These are phyloP conservation scores for Umbelopsis sp. DNA, from an alignment of 192 early-diverging fungal genomes.

Conservation along the genomic window DNA sequence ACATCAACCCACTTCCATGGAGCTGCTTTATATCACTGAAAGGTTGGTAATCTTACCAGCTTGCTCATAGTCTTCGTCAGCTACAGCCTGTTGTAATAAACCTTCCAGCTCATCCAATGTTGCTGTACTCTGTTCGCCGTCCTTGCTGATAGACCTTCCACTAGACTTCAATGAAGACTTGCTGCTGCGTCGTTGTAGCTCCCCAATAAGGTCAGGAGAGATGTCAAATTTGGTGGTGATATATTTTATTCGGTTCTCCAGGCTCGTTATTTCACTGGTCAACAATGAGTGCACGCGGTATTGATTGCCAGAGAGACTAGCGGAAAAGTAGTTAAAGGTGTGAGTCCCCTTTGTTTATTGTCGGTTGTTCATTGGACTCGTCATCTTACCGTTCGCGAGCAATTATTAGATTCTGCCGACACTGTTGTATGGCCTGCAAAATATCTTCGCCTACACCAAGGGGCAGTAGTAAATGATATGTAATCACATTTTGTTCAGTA, in stretches of 20 bases:
- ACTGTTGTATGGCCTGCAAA: slow-evolving; percentile 7
- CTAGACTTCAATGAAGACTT: not conserved
- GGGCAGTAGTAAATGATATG: no score
- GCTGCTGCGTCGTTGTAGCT: slow-evolving; percentile 7
- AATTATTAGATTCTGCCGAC: slow-evolving; percentile 3
- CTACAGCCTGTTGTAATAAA: not conserved
- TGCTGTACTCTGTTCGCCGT: not conserved
- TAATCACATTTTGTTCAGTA: no score
- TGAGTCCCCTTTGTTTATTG: no score
- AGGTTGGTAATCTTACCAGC: slow-evolving; percentile 10
- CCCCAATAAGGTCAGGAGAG: slow-evolving; percentile 7
- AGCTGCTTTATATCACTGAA: no score
- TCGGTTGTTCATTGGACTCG: no score
- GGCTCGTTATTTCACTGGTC: slow-evolving; percentile 2
- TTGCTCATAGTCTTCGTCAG: slow-evolving; percentile 1
- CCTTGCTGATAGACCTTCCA: not conserved
- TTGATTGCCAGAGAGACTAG: not conserved
- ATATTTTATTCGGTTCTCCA: slow-evolving; percentile 11
- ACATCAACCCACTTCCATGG: no score
- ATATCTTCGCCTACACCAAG: slow-evolving; percentile 5
- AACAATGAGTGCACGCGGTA: not conserved
- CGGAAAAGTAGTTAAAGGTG: not conserved
- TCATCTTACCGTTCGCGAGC: not conserved
- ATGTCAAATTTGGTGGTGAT: slow-evolving; percentile 12
- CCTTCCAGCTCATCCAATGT: slow-evolving; percentile 9